Base-by-base conservation (phyloP, 768 basidiomycete species). In the Lentinula detonsa region DNA sequence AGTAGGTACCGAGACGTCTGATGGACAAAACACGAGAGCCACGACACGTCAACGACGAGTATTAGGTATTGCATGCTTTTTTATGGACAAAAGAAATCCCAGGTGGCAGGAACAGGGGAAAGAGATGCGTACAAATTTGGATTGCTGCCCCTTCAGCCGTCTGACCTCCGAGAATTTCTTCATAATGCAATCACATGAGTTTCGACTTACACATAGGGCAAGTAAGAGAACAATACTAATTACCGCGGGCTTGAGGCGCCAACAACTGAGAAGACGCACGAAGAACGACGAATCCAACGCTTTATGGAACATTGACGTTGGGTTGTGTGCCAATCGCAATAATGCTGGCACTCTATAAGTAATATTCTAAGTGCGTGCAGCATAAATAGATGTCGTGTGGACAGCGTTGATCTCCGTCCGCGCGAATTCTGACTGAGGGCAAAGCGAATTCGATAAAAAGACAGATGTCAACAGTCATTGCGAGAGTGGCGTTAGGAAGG, bases 41-140 rank as follows among this genome's bases (percentile, higher is more conserved):
- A 43, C 55, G 55, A 56, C 55, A 56, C 55, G 55, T 56, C 55
- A 56, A 15, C 15, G 37, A 43, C 23, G 18, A 56, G 39, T 11
- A 40, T 42, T 56, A 42, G 18, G 18, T 16, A 13, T 42, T 23
- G 15, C 34, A 37, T 35, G 51, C 34, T 53, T 11, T 35, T 53
- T 35, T 6, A 28, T 42, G 18, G 21, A 23, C n/a, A 56, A 56
- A 43, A 28, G 23, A 56, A 39, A 35, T 40, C 23, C 23, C 55
- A 39, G 11, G 55, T 56, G 39, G 23, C 23, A 40, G 55, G 55
- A 40, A 42, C 37, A 28, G 23, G 23, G 23, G 40, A 37, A 28
- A 39, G 15, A 39, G 37, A 39, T 8, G 46, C 46, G 8, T 45
- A 50, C 23, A 7, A 16, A 51, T 51, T 51, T 33, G 50, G 50